A percentile compares a stretch with the other conserved stretches of the same genome.
These are phyloP conservation scores for Podosphaera xanthii DNA, from an alignment of 2,329 filamentous ascomycete genomes.

Conservation along the genomic window DNA sequence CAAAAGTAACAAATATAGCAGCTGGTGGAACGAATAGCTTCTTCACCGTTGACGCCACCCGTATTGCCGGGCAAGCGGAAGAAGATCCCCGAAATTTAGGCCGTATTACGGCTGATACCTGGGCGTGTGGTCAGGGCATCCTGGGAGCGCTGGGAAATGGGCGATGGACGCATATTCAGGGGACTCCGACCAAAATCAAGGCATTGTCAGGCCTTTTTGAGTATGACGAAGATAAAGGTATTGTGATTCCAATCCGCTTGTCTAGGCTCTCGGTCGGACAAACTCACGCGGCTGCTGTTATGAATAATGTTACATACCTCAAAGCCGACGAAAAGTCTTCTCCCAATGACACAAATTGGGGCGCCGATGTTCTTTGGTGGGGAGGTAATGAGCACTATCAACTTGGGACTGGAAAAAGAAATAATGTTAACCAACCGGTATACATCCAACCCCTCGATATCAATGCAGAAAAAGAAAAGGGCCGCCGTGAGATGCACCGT, in stretches of 20 bases:
- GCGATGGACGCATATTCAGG: constrained; percentile 71
- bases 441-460: constrained; percentile 61
- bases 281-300: constrained; percentile 60
- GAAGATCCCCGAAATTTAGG: constrained; percentile 22
- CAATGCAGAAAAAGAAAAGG: constrained; percentile 34
- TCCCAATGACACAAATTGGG: constrained; percentile 62
- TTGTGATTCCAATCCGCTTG: constrained; percentile 55
- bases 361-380: constrained; percentile 78
- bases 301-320: constrained; percentile 59
- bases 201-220: constrained; percentile 64
- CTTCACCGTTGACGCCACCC: constrained; percentile 60
- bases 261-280: constrained; percentile 50
- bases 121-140: constrained; percentile 71
- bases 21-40: constrained; percentile 77
- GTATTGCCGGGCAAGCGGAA: constrained; percentile 25
- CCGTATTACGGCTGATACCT: constrained; percentile 50
- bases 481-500: constrained; percentile 44
- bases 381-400: constrained; percentile 89
- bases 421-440: constrained; percentile 49
- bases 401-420: constrained; percentile 73
- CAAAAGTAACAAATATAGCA: constrained; percentile 52
- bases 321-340: constrained; percentile 17
- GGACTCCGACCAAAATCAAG: constrained; percentile 58
- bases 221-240: constrained; percentile 52
- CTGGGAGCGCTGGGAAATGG: constrained; percentile 65